A percentile compares a stretch with the other conserved stretches of the same genome.
Conservation (phyloP, 2,329 filamentous ascomycete genomes). For the Cytospora chrysosperma region DNA sequence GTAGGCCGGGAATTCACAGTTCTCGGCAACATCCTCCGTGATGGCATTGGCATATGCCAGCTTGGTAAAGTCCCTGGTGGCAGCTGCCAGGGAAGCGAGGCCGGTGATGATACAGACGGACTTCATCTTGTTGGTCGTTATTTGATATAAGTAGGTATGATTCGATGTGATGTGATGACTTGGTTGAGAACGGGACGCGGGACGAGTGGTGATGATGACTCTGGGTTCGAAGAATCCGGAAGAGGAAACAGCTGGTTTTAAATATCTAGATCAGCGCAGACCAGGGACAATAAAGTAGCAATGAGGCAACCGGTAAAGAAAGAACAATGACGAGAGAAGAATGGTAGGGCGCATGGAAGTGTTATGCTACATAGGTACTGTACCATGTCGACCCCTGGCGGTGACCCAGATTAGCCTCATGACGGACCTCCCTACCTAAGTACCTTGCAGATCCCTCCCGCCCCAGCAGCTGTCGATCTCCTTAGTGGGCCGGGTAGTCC, state of each 20-base stretch:
- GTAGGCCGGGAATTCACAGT: slow-evolving; percentile 39
- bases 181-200: neutral
- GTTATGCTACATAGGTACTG: neutral
- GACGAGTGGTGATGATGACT: no score
- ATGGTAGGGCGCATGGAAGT: neutral
- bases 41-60: slow-evolving; percentile 10
- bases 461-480: slow-evolving; percentile 9
- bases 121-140: slow-evolving; percentile 11
- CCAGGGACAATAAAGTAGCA: neutral
- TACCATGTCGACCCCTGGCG: slow-evolving; percentile 9
- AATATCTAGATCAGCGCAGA: neutral
- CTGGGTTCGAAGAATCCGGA: neutral
- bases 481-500: neutral
- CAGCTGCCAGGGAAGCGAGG: slow-evolving; percentile 19
- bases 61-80: slow-evolving; percentile 3
- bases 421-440: slow-evolving; percentile 7
- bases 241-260: neutral
- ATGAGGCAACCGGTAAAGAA: neutral
- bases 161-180: neutral
- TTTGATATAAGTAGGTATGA: no score
- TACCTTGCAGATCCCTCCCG: slow-evolving; percentile 15
- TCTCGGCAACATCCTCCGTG: slow-evolving; percentile 17
- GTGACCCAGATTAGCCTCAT: neutral
- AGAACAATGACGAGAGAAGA: neutral
- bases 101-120: slow-evolving; percentile 9